Conservation (phyloP, 352 stramenopile genomes). For the Phytophthora agathidicida region DNA sequence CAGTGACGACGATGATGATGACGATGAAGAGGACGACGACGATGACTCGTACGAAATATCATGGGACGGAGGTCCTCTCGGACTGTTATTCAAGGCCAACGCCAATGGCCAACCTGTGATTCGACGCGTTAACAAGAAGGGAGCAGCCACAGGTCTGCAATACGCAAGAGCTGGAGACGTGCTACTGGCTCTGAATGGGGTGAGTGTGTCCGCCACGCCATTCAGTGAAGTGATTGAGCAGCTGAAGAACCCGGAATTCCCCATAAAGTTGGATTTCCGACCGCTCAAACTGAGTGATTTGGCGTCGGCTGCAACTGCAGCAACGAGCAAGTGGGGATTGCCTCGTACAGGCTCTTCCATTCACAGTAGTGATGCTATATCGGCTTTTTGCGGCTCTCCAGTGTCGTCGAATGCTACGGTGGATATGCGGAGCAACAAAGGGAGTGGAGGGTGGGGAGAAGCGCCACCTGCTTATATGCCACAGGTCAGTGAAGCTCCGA, state of each 20-base stretch:
- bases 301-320: constrained; percentile 20
- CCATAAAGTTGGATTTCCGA: constrained; percentile 71
- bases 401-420: constrained; percentile 36
- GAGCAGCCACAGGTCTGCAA: constrained; percentile 59
- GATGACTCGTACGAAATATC: constrained; percentile 76
- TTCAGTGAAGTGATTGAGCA: constrained; percentile 76
- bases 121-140: constrained; percentile 77
- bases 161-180: constrained; percentile 77
- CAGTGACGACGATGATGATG: constrained; percentile 48
- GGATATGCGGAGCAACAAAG: constrained; percentile 32
- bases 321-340: constrained; percentile 25
- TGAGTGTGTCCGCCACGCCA: constrained; percentile 47
- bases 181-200: constrained; percentile 71
- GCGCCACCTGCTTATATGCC: constrained; percentile 21
- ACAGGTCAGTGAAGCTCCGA: constrained; percentile 15
- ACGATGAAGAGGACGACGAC: constrained; percentile 65
- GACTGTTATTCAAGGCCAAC: constrained; percentile 75
- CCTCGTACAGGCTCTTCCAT: constrained; percentile 36
- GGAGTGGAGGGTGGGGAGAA: constrained; percentile 25
- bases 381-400: constrained; percentile 36
- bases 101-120: constrained; percentile 62
- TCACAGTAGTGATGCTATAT: constrained; percentile 37
- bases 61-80: constrained; percentile 70
- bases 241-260: constrained; percentile 66
- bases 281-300: constrained; percentile 58